Evolutionary conservation across 23 red algal genomes (phyloP).

Genomic region (Gracilaria caudata): DNA sequence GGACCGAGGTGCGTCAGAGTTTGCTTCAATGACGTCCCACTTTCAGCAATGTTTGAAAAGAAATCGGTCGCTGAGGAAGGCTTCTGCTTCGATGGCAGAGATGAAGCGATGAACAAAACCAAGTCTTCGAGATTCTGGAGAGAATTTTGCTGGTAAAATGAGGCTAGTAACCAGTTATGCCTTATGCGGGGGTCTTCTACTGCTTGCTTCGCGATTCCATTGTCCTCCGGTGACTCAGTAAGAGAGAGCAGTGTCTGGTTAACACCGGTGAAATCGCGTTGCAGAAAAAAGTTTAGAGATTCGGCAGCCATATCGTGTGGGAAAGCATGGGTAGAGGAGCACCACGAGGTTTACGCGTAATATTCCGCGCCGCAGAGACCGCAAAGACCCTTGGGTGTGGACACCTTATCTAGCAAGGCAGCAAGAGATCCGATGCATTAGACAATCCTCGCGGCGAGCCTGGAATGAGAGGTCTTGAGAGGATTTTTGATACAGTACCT

Average conservation of each 20-base stretch:
- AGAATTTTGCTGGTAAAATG: constrained; percentile 18
- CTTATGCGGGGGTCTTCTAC: constrained; percentile 49
- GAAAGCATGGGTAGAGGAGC: constrained; percentile 30
- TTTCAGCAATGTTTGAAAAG: constrained; percentile 11
- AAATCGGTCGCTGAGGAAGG: constrained; percentile 32
- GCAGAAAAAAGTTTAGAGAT: constrained; percentile 47
- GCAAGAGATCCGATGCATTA: neutral
- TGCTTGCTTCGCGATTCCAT: neutral
- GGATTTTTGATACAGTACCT: no score
- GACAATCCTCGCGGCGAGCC: no score
- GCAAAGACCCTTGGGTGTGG: neutral
- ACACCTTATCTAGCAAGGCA: neutral
- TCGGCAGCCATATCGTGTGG: constrained; percentile 47
- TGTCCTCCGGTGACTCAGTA: neutral
- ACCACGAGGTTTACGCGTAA: neutral
- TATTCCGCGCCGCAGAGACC: neutral
- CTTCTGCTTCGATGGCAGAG: constrained; percentile 11
- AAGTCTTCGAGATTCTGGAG: constrained; percentile 28
- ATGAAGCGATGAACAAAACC: constrained; percentile 31
- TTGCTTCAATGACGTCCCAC: constrained; percentile 17
- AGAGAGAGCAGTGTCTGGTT: constrained; percentile 34
- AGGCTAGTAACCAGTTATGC: constrained; percentile 42
- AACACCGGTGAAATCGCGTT: constrained; percentile 30
- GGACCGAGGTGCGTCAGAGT: constrained; percentile 33
- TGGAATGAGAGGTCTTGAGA: no score